phyloP scores from a whole-genome alignment of 2,329 filamentous ascomycete species.

The Penicillium polonicum region DNA sequence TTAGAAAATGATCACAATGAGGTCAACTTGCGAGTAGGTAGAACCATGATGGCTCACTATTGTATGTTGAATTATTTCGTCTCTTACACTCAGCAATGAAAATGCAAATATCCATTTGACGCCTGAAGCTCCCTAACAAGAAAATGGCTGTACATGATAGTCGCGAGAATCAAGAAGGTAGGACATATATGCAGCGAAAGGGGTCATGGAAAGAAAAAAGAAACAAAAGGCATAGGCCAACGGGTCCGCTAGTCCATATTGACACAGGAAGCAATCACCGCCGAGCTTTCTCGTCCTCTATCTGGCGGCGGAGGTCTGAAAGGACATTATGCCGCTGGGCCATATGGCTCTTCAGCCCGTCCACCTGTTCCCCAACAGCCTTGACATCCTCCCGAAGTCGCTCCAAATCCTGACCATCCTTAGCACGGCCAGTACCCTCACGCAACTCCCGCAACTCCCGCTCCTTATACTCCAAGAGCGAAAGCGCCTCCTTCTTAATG shows the following conservation, averaged over 20 bases:
- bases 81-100: background rate
- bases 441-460: slow-evolving; percentile 71
- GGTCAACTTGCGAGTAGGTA: background rate
- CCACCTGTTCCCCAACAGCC: slow-evolving; percentile 90
- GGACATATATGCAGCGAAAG: slow-evolving; percentile 14
- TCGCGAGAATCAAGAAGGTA: slow-evolving; percentile 16
- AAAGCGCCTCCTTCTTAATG: slow-evolving; percentile 90
- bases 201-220: slow-evolving; percentile 12
- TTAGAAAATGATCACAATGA: too few relatives aligned
- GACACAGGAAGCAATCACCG: slow-evolving; percentile 26
- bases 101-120: slow-evolving; percentile 28
- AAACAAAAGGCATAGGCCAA: slow-evolving; percentile 4
- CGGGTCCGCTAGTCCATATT: background rate
- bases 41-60: background rate
- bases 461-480: slow-evolving; percentile 92
- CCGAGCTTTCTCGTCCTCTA: slow-evolving; percentile 78
- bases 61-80: background rate
- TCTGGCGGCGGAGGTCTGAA: slow-evolving; percentile 73
- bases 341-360: slow-evolving; percentile 82
- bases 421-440: slow-evolving; percentile 54
- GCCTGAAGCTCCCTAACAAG: slow-evolving; percentile 36
- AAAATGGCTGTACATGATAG: slow-evolving; percentile 32
- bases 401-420: slow-evolving; percentile 70
- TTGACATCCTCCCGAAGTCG: slow-evolving; percentile 80
- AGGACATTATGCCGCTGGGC: slow-evolving; percentile 72